Conservation (phyloP, 2,329 filamentous ascomycete genomes). For the Fusarium sp. region DNA sequence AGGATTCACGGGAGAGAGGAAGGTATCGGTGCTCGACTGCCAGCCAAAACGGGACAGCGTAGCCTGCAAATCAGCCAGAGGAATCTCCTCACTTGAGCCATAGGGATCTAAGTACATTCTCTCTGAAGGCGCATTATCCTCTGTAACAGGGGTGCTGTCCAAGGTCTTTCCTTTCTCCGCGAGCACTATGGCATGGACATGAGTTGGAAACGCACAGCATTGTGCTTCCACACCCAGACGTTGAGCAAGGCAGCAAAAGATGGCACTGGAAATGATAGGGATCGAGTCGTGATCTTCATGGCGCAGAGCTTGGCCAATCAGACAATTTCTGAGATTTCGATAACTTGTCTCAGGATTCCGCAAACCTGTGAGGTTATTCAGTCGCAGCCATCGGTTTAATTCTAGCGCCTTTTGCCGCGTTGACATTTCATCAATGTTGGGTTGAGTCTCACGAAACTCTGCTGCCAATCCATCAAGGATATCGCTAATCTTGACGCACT, state of each 20-base stretch:
- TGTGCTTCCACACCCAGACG: slow-evolving; percentile 80
- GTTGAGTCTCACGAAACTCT: slow-evolving; percentile 65
- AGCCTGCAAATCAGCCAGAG: slow-evolving; percentile 67
- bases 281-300: slow-evolving; percentile 81
- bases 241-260: slow-evolving; percentile 84
- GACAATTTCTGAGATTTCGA: slow-evolving; percentile 85
- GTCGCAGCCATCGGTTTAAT: slow-evolving; percentile 77
- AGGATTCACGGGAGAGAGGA: slow-evolving; percentile 73
- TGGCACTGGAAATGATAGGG: slow-evolving; percentile 86
- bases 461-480: slow-evolving; percentile 74
- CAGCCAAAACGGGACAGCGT: slow-evolving; percentile 66
- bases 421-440: slow-evolving; percentile 66
- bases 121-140: slow-evolving; percentile 53
- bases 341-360: slow-evolving; percentile 75
- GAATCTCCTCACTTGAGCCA: slow-evolving; percentile 75
- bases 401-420: slow-evolving; percentile 75
- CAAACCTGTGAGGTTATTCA: slow-evolving; percentile 77
- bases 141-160: slow-evolving; percentile 60
- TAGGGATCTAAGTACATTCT: slow-evolving; percentile 89
- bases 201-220: slow-evolving; percentile 84
- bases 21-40: slow-evolving; percentile 58
- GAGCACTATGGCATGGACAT: slow-evolving; percentile 84
- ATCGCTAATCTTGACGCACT: slow-evolving; percentile 64
- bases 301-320: slow-evolving; percentile 84
- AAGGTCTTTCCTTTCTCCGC: slow-evolving; percentile 71